Percentiles rank a stretch among this genome's conserved stretches.
Conservation (phyloP, 1,139 yeast genomes). For the Blastobotrys capitulatus region DNA sequence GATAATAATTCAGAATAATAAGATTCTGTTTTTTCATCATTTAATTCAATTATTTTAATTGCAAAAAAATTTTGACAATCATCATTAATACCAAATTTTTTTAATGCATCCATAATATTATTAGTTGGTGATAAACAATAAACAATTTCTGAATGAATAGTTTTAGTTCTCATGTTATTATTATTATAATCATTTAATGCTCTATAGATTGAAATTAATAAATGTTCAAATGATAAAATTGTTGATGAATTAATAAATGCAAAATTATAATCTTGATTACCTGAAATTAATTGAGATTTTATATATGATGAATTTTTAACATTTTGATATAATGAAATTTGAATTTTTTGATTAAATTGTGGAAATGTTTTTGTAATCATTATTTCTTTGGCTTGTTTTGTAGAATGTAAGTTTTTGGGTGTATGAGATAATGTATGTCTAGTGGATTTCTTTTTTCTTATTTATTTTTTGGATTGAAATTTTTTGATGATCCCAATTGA, state of each 20-base stretch:
- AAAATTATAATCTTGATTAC: constrained; percentile 37
- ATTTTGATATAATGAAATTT: constrained; percentile 37
- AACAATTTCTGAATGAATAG: constrained; percentile 49
- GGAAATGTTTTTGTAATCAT: constrained; percentile 32
- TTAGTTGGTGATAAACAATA: constrained; percentile 49
- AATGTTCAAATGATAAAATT: constrained; percentile 43
- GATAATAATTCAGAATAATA: constrained; percentile 12
- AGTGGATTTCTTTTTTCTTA: too few relatives aligned
- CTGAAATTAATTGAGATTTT: constrained; percentile 35
- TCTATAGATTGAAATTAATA: constrained; percentile 45
- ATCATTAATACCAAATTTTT: constrained; percentile 43
- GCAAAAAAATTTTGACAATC: constrained; percentile 34
- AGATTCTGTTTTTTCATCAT: constrained; percentile 6
- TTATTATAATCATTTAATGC: constrained; percentile 41
- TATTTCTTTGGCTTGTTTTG: neutral
- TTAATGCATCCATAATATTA: constrained; percentile 44
- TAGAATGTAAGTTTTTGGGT: too few relatives aligned
- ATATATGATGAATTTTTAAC: constrained; percentile 42
- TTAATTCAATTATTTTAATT: constrained; percentile 31
- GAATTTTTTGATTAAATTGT: constrained; percentile 39
- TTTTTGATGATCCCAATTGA: too few relatives aligned
- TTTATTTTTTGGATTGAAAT: too few relatives aligned
- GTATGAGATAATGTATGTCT: too few relatives aligned
- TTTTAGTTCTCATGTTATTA: constrained; percentile 42
- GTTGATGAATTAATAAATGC: constrained; percentile 47